Evolutionary conservation across 192 early-diverging fungal species (phyloP).

Genomic region (Coemansia sp.): DNA sequence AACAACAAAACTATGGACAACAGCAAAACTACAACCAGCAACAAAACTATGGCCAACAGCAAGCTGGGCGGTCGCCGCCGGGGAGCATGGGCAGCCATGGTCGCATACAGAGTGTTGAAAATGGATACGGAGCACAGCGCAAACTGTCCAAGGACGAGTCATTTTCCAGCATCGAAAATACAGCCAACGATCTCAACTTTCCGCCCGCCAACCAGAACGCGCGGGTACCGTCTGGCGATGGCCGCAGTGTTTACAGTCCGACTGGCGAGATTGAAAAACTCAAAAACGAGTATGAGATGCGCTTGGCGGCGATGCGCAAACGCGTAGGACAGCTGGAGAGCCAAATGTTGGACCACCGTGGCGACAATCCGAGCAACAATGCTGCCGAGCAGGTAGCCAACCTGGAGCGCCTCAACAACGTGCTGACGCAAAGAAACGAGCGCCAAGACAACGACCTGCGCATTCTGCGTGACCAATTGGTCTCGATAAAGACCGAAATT

Average conservation of each 20-base stretch:
- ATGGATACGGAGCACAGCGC: not conserved
- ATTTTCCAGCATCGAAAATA: slow-evolving; percentile 24
- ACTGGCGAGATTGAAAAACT: slow-evolving; percentile 50
- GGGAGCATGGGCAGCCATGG: slow-evolving; percentile 18
- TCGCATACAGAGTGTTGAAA: not conserved
- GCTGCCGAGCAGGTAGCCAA: slow-evolving; percentile 48
- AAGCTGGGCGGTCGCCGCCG: slow-evolving; percentile 29
- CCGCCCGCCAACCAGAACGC: not conserved
- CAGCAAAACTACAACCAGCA: slow-evolving; percentile 1
- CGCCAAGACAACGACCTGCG: slow-evolving; percentile 49
- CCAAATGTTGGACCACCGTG: slow-evolving; percentile 54
- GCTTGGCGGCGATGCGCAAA: slow-evolving; percentile 60
- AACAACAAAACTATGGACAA: slow-evolving; percentile 7
- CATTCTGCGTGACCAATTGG: slow-evolving; percentile 47
- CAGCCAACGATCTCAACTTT: slow-evolving; percentile 26
- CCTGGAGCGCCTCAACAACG: slow-evolving; percentile 53
- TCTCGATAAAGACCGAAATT: slow-evolving; percentile 37
- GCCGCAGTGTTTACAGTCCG: slow-evolving; percentile 11
- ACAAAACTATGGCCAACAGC: slow-evolving; percentile 11
- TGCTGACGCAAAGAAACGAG: slow-evolving; percentile 50
- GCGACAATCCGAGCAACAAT: slow-evolving; percentile 33
- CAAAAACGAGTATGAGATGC: slow-evolving; percentile 64
- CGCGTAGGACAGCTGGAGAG: slow-evolving; percentile 68
- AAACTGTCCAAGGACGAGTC: slow-evolving; percentile 10
- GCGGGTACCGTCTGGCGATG: slow-evolving; percentile 15